Evolutionary conservation across 495 filamentous ascomycete species (phyloP), one percentile per base, ranked within the genome.

Genomic region (Hypoxylon crocopeplum): DNA sequence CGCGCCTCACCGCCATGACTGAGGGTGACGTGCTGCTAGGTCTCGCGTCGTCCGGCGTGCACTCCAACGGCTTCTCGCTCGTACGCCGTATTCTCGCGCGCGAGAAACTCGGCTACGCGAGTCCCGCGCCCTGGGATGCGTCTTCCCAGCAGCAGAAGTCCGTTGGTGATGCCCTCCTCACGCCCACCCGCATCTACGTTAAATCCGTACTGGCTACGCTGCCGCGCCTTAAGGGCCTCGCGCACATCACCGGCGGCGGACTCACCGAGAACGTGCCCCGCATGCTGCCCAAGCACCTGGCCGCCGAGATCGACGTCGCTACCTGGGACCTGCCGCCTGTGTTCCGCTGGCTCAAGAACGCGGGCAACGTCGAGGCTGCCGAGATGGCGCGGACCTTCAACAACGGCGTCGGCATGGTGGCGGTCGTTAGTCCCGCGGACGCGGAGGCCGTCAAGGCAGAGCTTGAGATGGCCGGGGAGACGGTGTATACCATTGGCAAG

Each of bases 341-440:
- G 12, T 91, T 97, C 74, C 71, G 74, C 56, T 98, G 94, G 94
- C 79, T 98, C 46, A 89, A 91, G 72, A 69, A 79, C 69, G 80
- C 80, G 19, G 94, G 92, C n/a, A 86, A 86, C 53, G 79, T 98
- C 10, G 79, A 78, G 33, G 76, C 87, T 0, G 44, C 69, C 8
- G 95, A 98, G 80, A 90, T 98, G 80, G 89, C 85, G 25, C 80
- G 91, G 51, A 89, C 89, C n/a, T 98, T 95, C 81, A 98, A 98
- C 77, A 90, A 85, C 17, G 94, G 94, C 47, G 71, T 98, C 17
- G 94, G 94, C 40, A 96, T 98, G 90, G 88, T 97, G 3, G 70
- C 93, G 6, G 92, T 90, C 6, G 91, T 96, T 0, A 79, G 77
- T 15, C 72, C 75, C 58, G 83, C 69, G 36, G 76, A 86, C 44